phyloP scores from a whole-genome alignment of 2,329 filamentous ascomycete species.

The Akanthomyces dipterigenus region DNA sequence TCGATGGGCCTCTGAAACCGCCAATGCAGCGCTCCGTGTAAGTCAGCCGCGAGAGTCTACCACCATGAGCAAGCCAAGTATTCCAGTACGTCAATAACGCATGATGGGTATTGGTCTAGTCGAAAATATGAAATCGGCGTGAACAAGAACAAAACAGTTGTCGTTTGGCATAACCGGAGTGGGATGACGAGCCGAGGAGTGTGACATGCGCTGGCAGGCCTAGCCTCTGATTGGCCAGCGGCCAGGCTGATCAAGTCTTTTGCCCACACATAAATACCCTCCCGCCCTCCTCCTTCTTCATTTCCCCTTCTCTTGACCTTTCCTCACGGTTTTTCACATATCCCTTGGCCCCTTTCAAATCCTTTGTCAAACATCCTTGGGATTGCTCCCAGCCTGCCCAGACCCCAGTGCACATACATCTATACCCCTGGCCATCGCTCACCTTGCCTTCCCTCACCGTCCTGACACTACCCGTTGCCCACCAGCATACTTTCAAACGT shows the following conservation, averaged over 20 bases:
- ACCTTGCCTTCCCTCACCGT: neutral
- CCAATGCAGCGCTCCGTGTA: neutral
- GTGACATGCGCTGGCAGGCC: neutral
- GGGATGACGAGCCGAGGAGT: neutral
- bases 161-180: neutral
- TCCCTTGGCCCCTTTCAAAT: neutral
- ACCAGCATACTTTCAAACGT: neutral
- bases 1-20: neutral
- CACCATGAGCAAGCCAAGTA: neutral
- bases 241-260: slow-evolving; percentile 5
- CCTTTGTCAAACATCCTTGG: neutral
- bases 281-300: neutral
- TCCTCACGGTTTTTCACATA: neutral
- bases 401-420: neutral
- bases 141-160: neutral
- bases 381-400: neutral
- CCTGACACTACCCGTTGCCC: neutral
- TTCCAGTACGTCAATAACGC: neutral
- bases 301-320: neutral
- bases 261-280: slow-evolving; percentile 11
- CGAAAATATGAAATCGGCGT: neutral
- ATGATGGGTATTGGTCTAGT: neutral
- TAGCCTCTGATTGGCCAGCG: slow-evolving; percentile 4
- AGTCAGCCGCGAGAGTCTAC: neutral
- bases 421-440: neutral